Base-by-base conservation (phyloP, 306 rosid genomes). In the Elaeagnus macrophylla region DNA sequence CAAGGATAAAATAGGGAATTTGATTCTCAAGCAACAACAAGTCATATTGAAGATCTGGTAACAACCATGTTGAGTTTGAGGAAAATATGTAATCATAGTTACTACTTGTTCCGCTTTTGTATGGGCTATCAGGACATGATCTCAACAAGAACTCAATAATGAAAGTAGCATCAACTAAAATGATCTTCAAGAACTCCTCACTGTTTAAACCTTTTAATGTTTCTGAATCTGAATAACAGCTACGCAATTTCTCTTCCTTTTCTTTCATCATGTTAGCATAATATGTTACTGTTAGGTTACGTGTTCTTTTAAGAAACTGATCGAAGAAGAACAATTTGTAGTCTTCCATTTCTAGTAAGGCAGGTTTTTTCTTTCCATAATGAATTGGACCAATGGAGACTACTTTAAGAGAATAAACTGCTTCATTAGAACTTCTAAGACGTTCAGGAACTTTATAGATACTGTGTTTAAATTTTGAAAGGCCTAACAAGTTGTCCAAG, bases 361-460 rank as follows among this genome's bases (percentile, higher is more conserved):
- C 53, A 2, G 35, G 3, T 42, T 52, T 62, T 32, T 7, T 42
- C 48, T 5, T 25, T 51, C 53, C 53, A 42, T 63, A 44, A 49
- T 18, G 70, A 46, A 59, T 53, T 14, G 45, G 54, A 12, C 68
- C 74, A 14, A 69, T 55, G 7, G 74, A 56, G 25, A 70, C 64
- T 9, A 57, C 45, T 53, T 17, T 41, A 11, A 55, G 65, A 16
- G 55, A 37, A 41, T 36, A 60, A 19, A 15, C 35, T n/a, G 0
- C 15, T 37, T 44, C 53, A 0, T 51, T 54, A 0, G 6, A 59
- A 6, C 7, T 9, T 5, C 64, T 32, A 8, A 25, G 32, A 25
- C 32, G 32, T 25, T 25, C 32, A 25, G 32, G 32, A 25, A 25
- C 32, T 25, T 5, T 61, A 32, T 25, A 25, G 3, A 25, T 25